phyloP scores from a whole-genome alignment of 2,329 filamentous ascomycete genomes.

The Graphilbum ipis-grandicollis region DNA sequence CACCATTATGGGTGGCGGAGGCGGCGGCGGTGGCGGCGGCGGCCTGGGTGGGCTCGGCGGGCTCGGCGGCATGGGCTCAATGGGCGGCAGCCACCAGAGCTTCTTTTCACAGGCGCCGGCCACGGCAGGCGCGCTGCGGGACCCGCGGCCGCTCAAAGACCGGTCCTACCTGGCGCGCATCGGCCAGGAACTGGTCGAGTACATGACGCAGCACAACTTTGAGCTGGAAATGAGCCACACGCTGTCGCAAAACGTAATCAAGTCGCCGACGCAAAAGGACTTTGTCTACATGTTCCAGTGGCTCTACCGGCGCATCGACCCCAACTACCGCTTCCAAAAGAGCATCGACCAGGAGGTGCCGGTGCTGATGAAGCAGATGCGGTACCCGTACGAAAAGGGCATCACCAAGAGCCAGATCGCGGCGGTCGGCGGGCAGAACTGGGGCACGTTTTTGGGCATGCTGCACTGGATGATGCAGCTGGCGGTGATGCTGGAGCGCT shows the following conservation, averaged over 20 bases:
- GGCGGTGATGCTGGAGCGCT: conserved; percentile 82
- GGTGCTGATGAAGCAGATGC: conserved; percentile 76
- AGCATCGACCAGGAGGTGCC: conserved; percentile 92
- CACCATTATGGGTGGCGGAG: conserved; percentile 41
- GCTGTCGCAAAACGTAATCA: conserved; percentile 78
- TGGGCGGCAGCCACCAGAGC: conserved; percentile 57
- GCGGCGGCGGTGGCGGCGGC: conserved; percentile 42
- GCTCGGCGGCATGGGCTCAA: conserved; percentile 15
- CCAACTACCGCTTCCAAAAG: conserved; percentile 82
- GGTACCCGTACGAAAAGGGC: conserved; percentile 87
- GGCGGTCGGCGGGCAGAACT: conserved; percentile 91
- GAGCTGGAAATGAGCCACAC: conserved; percentile 96
- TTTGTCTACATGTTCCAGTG: conserved; percentile 98
- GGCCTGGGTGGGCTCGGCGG: conserved; percentile 19
- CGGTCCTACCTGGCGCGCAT: conserved; percentile 65
- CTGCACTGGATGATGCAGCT: conserved; percentile 99
- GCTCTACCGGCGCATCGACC: conserved; percentile 91
- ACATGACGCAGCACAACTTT: conserved; percentile 83
- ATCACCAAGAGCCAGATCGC: conserved; percentile 94
- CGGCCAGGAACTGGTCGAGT: conserved; percentile 79
- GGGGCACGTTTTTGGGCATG: conserved; percentile 84
- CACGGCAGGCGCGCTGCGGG: conserved; percentile 64
- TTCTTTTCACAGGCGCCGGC: conserved; percentile 85
- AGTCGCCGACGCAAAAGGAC: conserved; percentile 92
- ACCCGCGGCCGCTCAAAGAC: conserved; percentile 76